phyloP scores from a whole-genome alignment of 2,329 filamentous ascomycete species.

The Colletotrichum cordylinicola region DNA sequence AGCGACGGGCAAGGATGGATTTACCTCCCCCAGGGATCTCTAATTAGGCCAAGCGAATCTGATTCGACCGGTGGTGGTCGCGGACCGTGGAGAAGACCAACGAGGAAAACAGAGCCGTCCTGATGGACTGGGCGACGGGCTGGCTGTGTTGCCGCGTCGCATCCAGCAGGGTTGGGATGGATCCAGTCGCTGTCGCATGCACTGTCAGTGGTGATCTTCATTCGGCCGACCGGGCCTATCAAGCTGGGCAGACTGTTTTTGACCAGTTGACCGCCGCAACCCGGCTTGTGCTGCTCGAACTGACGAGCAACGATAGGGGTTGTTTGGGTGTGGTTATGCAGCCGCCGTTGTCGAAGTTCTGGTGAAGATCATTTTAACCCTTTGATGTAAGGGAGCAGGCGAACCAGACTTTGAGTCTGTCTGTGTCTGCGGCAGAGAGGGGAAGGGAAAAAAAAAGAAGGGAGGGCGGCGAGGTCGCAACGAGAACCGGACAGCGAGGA shows the following conservation, averaged over 20 bases:
- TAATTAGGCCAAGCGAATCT: conserved; percentile 18
- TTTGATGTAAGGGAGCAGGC: not conserved
- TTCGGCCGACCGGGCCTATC: conserved; percentile 14
- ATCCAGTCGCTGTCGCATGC: not conserved
- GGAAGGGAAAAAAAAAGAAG: not conserved
- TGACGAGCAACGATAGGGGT: not conserved
- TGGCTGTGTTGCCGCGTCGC: not conserved
- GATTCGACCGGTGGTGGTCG: not conserved
- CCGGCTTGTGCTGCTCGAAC: not conserved
- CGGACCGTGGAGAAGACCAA: not conserved
- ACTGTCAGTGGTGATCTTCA: conserved; percentile 9
- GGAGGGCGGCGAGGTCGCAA: not conserved
- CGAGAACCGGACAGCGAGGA: not conserved
- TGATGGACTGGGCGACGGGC: not conserved
- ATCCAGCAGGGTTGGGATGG: not conserved
- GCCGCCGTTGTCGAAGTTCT: not conserved
- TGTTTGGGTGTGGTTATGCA: not conserved
- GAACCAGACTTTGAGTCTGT: not conserved
- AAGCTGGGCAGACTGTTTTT: not conserved
- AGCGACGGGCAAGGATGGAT: not conserved
- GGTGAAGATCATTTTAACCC: not conserved
- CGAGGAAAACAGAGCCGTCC: not conserved
- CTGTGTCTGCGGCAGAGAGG: not conserved
- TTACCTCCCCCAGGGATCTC: conserved; percentile 4
- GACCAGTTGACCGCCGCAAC: not conserved